Evolutionary conservation across 73 alveolate genomes (phyloP).

Genomic region (Stentor coeruleus): DNA sequence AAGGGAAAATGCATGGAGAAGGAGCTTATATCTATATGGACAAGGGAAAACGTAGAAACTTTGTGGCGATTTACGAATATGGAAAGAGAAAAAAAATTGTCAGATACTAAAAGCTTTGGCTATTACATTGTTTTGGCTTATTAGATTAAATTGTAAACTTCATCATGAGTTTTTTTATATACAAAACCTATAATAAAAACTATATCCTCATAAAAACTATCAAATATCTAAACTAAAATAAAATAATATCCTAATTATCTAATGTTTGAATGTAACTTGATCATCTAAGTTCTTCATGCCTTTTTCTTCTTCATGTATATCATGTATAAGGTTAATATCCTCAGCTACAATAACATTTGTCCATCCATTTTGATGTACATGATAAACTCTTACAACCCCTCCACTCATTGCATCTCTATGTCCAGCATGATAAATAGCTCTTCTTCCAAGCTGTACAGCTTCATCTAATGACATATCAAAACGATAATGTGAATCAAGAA

Average conservation of each 20-base stretch:
- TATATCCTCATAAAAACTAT: neutral
- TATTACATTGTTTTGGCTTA: too few species aligned
- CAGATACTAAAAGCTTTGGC: neutral
- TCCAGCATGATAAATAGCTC: constrained; percentile 98
- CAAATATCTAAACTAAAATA: neutral
- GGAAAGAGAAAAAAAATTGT: neutral
- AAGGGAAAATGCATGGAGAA: constrained; percentile 19
- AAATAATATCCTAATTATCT: neutral
- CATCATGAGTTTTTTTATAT: too few species aligned
- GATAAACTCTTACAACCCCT: constrained; percentile 98
- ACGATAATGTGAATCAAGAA: constrained; percentile 92
- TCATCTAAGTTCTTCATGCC: constrained; percentile 87
- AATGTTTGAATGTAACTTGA: constrained; percentile 35
- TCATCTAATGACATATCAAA: constrained; percentile 88
- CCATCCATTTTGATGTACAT: constrained; percentile 88
- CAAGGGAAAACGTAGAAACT: neutral
- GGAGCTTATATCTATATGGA: constrained; percentile 7
- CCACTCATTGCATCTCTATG: constrained; percentile 99
- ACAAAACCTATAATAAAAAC: too few species aligned
- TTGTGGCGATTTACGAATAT: neutral
- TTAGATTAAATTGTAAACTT: too few species aligned
- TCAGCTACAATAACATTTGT: constrained; percentile 78
- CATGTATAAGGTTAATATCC: constrained; percentile 84
- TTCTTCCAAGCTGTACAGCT: constrained; percentile 96
- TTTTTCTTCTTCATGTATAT: constrained; percentile 67